Evolutionary conservation across 2,329 filamentous ascomycete species (phyloP).

Genomic region (Fusarium pininemorale): DNA sequence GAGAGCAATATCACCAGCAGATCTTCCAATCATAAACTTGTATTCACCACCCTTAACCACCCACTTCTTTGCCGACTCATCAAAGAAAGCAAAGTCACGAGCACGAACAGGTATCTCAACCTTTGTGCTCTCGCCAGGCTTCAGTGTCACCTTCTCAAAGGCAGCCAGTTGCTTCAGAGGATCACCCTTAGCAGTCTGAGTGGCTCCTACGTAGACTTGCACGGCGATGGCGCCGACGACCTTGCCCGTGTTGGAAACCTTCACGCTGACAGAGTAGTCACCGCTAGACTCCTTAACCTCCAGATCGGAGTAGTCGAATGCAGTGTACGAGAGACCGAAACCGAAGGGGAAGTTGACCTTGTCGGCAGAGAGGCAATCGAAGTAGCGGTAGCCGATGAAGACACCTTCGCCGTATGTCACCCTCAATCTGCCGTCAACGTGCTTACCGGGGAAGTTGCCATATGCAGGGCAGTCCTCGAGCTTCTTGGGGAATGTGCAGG

Average conservation of each 20-base stretch:
- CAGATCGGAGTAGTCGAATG: constrained; percentile 71
- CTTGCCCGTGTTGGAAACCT: constrained; percentile 67
- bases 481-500: constrained; percentile 68
- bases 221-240: constrained; percentile 62
- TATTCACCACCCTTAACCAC: constrained; percentile 42
- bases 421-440: constrained; percentile 56
- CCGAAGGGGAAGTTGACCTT: constrained; percentile 72
- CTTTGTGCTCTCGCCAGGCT: constrained; percentile 39
- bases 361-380: constrained; percentile 67
- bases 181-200: constrained; percentile 28
- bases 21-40: constrained; percentile 42
- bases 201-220: constrained; percentile 60
- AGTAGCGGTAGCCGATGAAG: constrained; percentile 75
- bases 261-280: constrained; percentile 56
- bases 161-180: constrained; percentile 71
- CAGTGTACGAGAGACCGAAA: constrained; percentile 54
- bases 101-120: constrained; percentile 36
- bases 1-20: constrained; percentile 38
- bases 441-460: constrained; percentile 66
- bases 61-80: constrained; percentile 42
- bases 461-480: constrained; percentile 72
- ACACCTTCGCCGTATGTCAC: constrained; percentile 76
- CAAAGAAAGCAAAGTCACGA: constrained; percentile 44
- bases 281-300: constrained; percentile 44
- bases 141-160: constrained; percentile 66